Conservation (phyloP, 371 early-diverging fungal species). For the Batkoa obscura region DNA sequence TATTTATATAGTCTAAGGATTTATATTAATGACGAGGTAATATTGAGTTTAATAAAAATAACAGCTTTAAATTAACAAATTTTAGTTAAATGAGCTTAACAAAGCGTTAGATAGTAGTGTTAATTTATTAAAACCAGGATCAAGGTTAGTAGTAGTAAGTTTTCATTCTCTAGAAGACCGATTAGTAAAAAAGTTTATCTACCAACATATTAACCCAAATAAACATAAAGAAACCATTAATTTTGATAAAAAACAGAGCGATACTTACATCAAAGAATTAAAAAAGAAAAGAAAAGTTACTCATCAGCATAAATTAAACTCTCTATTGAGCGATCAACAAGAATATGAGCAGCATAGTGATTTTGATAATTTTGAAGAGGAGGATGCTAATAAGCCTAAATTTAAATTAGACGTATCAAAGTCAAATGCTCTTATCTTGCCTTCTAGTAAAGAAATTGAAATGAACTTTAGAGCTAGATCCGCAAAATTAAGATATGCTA, state of each 20-base stretch:
- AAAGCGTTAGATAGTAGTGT: conserved; percentile 27
- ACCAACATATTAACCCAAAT: too few species aligned
- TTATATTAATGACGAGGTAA: conserved; percentile 46
- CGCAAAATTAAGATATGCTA: conserved; percentile 32
- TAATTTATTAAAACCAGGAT: conserved; percentile 26
- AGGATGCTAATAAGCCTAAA: not conserved
- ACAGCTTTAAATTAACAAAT: not conserved
- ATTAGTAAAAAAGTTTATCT: conserved; percentile 32
- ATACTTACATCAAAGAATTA: too few species aligned
- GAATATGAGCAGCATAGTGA: not conserved
- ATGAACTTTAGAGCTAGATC: conserved; percentile 34
- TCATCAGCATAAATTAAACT: too few species aligned
- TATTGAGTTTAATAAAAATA: not conserved
- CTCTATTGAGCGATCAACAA: too few species aligned
- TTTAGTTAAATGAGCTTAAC: conserved; percentile 27
- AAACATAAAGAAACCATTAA: too few species aligned
- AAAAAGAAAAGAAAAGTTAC: too few species aligned
- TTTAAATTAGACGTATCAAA: conserved; percentile 9
- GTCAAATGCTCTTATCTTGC: conserved; percentile 16
- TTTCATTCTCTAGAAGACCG: conserved; percentile 61
- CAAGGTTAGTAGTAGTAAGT: conserved; percentile 34
- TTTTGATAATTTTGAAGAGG: not conserved
- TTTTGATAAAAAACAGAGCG: too few species aligned
- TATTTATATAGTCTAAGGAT: conserved; percentile 22
- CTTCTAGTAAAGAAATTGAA: conserved; percentile 26